phyloP scores from a whole-genome alignment of 2,329 filamentous ascomycete species.

The Arthrinium phaeospermum region DNA sequence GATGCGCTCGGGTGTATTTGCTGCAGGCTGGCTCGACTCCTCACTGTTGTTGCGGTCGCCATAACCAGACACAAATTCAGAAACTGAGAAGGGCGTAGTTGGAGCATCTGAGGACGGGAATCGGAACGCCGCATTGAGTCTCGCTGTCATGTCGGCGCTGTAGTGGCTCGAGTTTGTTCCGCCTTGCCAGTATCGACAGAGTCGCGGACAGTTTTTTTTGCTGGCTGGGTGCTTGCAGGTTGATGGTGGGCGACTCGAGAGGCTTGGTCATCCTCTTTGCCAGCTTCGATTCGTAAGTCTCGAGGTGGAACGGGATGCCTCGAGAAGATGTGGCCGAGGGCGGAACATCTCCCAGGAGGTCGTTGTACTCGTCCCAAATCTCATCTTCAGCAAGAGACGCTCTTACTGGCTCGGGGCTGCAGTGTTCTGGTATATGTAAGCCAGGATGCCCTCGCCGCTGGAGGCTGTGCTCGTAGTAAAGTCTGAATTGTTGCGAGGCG shows the following conservation, averaged over 20 bases:
- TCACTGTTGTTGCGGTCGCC: conserved; percentile 42
- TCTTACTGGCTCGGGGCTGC: conserved; percentile 63
- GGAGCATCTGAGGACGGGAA: conserved; percentile 42
- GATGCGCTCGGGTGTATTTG: conserved; percentile 23
- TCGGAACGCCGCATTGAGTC: conserved; percentile 55
- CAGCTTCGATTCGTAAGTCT: conserved; percentile 50
- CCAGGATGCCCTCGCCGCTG: conserved; percentile 69
- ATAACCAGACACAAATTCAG: conserved; percentile 49
- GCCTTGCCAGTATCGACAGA: conserved; percentile 40
- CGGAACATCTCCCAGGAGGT: conserved; percentile 74
- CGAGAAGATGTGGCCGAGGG: conserved; percentile 62
- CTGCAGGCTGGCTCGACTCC: conserved; percentile 26
- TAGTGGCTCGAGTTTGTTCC: conserved; percentile 55
- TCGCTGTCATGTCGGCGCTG: conserved; percentile 60
- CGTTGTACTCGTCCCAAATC: conserved; percentile 93
- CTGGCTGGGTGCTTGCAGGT: conserved; percentile 29
- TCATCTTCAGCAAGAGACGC: conserved; percentile 80
- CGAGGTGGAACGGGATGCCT: conserved; percentile 61
- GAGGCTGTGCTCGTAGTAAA: conserved; percentile 62
- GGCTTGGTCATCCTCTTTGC: conserved; percentile 42
- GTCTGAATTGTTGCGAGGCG: conserved; percentile 74
- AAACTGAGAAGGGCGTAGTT: conserved; percentile 49
- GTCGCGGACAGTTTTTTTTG: conserved; percentile 36
- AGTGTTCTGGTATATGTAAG: conserved; percentile 63
- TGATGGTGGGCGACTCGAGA: conserved; percentile 56